A percentile compares a stretch with the other conserved stretches of the same genome.
Conservation (phyloP, 129 eudicot species). For the Heracleum sosnowskyi region DNA sequence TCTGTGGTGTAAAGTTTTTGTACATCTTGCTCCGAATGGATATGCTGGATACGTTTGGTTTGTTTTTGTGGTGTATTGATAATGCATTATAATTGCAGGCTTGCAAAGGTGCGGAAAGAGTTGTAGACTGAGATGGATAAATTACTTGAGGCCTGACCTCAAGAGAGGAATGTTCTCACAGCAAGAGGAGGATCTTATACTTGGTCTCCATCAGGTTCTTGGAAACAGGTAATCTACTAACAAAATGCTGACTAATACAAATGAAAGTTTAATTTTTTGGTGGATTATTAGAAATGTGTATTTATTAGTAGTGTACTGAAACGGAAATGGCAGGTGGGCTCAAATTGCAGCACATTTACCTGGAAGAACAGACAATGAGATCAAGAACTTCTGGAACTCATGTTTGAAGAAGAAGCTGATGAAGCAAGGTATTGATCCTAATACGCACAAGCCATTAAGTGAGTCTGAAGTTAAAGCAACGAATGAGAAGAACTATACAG, state of each 20-base stretch:
- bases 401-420: conserved; percentile 80
- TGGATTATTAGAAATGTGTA: not conserved
- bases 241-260: not conserved
- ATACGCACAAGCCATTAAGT: conserved; percentile 69
- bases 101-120: conserved; percentile 97
- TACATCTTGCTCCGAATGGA: not conserved
- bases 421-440: conserved; percentile 89
- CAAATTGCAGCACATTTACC: conserved; percentile 91
- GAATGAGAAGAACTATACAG: conserved; percentile 23
- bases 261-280: not conserved
- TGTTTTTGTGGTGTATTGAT: not conserved
- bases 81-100: conserved; percentile 37
- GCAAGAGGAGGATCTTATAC: conserved; percentile 78
- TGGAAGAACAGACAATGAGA: conserved; percentile 97
- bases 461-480: conserved; percentile 17
- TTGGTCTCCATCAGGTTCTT: conserved; percentile 67
- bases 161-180: conserved; percentile 96
- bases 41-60: not conserved
- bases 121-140: conserved; percentile 94
- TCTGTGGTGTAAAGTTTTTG: not conserved
- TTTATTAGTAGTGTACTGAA: not conserved
- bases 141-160: conserved; percentile 92
- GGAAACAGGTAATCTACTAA: conserved; percentile 75
- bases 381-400: conserved; percentile 94
- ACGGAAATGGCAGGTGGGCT: conserved; percentile 69